phyloP scores from a whole-genome alignment of 169 alveolate genomes.

The Plasmodium malariae region DNA sequence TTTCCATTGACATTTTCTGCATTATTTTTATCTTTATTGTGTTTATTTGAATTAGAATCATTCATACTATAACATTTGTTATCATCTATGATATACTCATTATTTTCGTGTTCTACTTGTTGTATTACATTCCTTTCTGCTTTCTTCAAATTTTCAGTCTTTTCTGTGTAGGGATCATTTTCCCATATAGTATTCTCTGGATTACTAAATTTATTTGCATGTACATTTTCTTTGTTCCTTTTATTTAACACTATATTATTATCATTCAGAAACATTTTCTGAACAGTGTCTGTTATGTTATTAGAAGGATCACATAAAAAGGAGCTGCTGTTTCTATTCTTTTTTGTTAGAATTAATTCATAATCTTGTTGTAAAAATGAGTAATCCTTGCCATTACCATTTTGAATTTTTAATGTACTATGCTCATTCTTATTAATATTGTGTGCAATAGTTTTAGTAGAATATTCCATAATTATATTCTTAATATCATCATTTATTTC shows the following conservation, averaged over 20 bases:
- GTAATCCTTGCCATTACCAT: background rate
- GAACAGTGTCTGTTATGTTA: background rate
- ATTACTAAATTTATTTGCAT: background rate
- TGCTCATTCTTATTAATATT: background rate
- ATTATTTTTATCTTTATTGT: background rate
- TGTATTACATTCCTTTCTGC: too few relatives aligned
- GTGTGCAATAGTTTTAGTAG: background rate
- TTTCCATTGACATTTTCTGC: background rate
- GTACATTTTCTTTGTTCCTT: background rate
- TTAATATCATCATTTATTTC: slow-evolving; percentile 14
- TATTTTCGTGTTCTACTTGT: too few relatives aligned
- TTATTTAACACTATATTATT: background rate
- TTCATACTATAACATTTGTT: too few relatives aligned
- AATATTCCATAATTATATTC: slow-evolving; percentile 21
- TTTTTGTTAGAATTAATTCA: background rate
- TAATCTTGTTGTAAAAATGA: slow-evolving; percentile 26
- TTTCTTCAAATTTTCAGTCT: too few relatives aligned
- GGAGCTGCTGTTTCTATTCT: slow-evolving; percentile 3
- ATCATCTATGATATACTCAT: too few relatives aligned
- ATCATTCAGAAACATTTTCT: background rate
- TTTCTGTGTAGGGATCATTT: too few relatives aligned
- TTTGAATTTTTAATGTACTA: background rate
- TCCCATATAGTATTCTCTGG: too few relatives aligned
- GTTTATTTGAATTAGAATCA: too few relatives aligned
- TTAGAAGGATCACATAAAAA: slow-evolving; percentile 11